These are phyloP conservation scores for Euphorbia corollata DNA, from an alignment of 441 rosid species.

Conservation along the genomic window DNA sequence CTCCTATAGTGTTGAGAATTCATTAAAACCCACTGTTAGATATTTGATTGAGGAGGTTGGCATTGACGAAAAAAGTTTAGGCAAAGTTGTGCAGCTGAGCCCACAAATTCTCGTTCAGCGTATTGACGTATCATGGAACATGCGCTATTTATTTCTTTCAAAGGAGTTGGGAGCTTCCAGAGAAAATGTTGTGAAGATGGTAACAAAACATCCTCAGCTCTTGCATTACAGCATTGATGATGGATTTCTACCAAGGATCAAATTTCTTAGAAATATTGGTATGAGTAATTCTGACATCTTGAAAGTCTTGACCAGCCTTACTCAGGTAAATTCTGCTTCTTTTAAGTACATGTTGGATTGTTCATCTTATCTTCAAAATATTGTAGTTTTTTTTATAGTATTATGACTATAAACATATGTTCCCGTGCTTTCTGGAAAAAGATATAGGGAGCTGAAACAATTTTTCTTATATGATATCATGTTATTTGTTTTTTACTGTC, in stretches of 20 bases:
- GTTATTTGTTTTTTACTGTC: constrained; percentile 1
- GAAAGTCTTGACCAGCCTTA: constrained; percentile 87
- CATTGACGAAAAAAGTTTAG: constrained; percentile 57
- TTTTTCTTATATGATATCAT: not conserved
- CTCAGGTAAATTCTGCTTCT: constrained; percentile 52
- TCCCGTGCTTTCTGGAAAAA: not conserved
- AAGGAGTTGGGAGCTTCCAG: constrained; percentile 88
- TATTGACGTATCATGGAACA: constrained; percentile 84
- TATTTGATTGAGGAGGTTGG: constrained; percentile 92
- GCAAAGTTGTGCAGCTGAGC: constrained; percentile 90
- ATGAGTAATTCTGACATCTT: constrained; percentile 71
- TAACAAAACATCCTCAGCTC: constrained; percentile 84
- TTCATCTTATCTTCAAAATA: constrained; percentile 3
- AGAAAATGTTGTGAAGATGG: constrained; percentile 85
- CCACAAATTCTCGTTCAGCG: constrained; percentile 93
- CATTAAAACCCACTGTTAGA: constrained; percentile 82
- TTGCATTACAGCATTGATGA: constrained; percentile 91
- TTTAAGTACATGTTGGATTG: not conserved
- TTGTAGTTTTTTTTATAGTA: not conserved
- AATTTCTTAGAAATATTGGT: constrained; percentile 83
- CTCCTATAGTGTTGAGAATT: constrained; percentile 82
- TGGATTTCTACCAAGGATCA: constrained; percentile 82
- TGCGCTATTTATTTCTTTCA: constrained; percentile 78
- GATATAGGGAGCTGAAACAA: not conserved
- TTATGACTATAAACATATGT: not conserved